Evolutionary conservation across 2,329 filamentous ascomycete genomes (phyloP).

Genomic region (Paecilomyces sp.): DNA sequence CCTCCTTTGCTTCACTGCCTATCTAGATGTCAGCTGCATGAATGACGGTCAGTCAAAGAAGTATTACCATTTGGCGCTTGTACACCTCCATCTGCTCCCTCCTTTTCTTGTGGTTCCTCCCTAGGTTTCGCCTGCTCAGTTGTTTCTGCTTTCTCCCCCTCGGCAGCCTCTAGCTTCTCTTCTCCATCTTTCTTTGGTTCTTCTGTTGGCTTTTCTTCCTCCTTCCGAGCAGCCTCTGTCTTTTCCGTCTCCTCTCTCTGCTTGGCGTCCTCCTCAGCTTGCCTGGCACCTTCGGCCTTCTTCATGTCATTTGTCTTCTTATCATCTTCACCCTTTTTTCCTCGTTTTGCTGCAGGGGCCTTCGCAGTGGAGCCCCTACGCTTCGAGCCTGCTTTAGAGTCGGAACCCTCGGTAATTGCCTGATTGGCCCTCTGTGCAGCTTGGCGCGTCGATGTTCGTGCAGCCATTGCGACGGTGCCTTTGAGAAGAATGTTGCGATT

Average conservation of each 20-base stretch:
- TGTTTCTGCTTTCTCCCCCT: conserved; percentile 11
- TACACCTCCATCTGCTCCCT: conserved; percentile 7
- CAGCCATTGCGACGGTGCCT: conserved; percentile 16
- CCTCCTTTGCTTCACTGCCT: background rate
- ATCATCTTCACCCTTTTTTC: conserved; percentile 19
- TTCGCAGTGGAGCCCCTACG: conserved; percentile 28
- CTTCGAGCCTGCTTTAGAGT: conserved; percentile 27
- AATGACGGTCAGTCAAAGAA: background rate
- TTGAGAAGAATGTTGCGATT: background rate
- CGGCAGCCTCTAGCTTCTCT: conserved; percentile 8
- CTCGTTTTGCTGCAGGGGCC: conserved; percentile 27
- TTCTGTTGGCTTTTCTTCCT: conserved; percentile 1
- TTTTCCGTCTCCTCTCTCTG: conserved; percentile 1
- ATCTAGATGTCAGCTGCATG: background rate
- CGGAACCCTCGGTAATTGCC: conserved; percentile 27
- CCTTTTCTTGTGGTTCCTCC: conserved; percentile 6
- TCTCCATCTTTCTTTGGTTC: conserved; percentile 8
- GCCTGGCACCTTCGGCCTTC: background rate
- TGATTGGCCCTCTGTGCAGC: conserved; percentile 38
- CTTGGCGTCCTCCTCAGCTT: background rate
- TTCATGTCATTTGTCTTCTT: background rate
- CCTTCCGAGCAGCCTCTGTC: background rate
- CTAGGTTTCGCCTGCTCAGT: conserved; percentile 6
- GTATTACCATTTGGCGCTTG: conserved; percentile 1
- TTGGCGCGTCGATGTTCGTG: conserved; percentile 34